Conservation (phyloP, 1,139 yeast species). For the Geotrichum europaeum region DNA sequence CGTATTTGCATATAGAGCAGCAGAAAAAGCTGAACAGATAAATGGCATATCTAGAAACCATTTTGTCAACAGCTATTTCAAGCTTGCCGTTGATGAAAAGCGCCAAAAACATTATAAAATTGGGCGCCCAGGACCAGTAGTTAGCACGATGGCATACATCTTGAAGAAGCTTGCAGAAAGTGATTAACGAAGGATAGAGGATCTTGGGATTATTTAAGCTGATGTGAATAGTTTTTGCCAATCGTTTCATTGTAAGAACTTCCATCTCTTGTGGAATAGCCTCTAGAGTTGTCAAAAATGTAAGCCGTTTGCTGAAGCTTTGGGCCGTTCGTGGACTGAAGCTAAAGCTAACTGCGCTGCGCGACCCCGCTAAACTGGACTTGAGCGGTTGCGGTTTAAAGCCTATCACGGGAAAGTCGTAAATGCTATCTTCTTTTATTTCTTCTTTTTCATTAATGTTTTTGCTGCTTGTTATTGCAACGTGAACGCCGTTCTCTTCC, state of each 20-base stretch:
- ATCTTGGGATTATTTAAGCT: not conserved
- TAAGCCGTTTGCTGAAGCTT: not conserved
- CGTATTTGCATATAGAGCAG: slow-evolving; percentile 11
- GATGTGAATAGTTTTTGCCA: slow-evolving; percentile 3
- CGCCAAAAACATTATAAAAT: slow-evolving; percentile 9
- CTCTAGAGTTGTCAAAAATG: slow-evolving; percentile 9
- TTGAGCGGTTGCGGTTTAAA: not conserved
- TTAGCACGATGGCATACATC: slow-evolving; percentile 10
- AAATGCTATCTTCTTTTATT: not conserved
- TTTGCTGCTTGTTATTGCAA: not conserved
- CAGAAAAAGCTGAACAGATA: slow-evolving; percentile 8
- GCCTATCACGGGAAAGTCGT: not conserved
- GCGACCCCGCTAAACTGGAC: not conserved
- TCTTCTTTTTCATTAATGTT: not conserved
- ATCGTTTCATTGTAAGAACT: slow-evolving; percentile 2
- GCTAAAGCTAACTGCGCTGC: not conserved
- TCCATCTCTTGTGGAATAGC: slow-evolving; percentile 11
- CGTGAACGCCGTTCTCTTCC: not conserved
- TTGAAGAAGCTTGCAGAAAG: not conserved
- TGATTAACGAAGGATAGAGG: slow-evolving; percentile 1
- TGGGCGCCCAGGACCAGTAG: slow-evolving; percentile 16
- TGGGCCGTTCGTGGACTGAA: not conserved
- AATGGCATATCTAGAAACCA: not conserved
- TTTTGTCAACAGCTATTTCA: not conserved
- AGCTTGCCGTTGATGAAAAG: slow-evolving; percentile 7